A percentile compares a stretch with the other conserved stretches of the same genome.
phyloP scores from a whole-genome alignment of 2,329 filamentous ascomycete genomes.

The Fusarium newnesense region DNA sequence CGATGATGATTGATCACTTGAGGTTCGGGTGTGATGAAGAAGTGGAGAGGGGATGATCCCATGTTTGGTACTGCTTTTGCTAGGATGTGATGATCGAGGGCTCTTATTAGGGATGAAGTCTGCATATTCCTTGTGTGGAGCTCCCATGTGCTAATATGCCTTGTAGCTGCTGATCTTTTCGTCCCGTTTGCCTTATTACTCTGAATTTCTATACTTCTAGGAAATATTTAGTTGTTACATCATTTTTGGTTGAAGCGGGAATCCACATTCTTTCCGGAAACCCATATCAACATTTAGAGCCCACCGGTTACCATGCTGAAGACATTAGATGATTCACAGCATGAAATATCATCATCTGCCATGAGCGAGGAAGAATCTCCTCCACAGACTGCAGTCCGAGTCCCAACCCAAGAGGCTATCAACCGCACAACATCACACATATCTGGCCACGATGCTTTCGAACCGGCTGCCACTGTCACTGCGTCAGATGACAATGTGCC shows the following conservation, averaged over 20 bases:
- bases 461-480: conserved; percentile 21
- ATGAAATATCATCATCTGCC: conserved; percentile 1
- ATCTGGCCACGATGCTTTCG: conserved; percentile 46
- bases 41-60: conserved; percentile 1
- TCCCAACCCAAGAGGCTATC: conserved; percentile 3
- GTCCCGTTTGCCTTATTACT: not conserved
- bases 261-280: not conserved
- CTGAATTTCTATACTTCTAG: not conserved
- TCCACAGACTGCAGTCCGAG: not conserved
- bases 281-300: not conserved
- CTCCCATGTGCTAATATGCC: not conserved
- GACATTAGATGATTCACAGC: not conserved
- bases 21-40: not conserved
- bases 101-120: not conserved
- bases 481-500: conserved; percentile 6
- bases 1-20: conserved; percentile 19
- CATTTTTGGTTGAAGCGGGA: not conserved
- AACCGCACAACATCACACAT: conserved; percentile 44
- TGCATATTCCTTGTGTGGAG: not conserved
- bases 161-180: not conserved
- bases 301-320: conserved; percentile 9
- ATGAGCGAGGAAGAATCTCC: not conserved
- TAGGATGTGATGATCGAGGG: not conserved
- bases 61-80: not conserved
- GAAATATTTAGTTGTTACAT: not conserved